Evolutionary conservation across 2,329 filamentous ascomycete species (phyloP).

Genomic region (Aspergillus felis): DNA sequence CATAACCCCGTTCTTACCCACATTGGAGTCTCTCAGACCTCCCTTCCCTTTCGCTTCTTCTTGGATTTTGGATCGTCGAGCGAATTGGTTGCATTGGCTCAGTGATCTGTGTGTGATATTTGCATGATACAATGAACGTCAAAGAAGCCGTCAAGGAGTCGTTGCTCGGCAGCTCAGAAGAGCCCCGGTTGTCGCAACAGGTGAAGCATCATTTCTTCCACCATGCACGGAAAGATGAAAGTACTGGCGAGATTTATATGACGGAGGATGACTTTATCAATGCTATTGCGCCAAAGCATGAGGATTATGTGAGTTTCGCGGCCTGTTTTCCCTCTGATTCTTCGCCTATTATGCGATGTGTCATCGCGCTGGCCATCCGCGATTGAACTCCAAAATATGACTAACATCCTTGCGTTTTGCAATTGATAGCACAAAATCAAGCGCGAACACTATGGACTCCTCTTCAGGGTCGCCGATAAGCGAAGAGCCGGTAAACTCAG

Average conservation of each 20-base stretch:
- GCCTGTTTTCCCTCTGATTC: neutral
- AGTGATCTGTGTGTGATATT: constrained; percentile 4
- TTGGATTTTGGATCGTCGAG: constrained; percentile 4
- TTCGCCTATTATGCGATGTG: constrained; percentile 8
- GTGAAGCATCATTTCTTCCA: constrained; percentile 71
- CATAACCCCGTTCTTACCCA: constrained; percentile 9
- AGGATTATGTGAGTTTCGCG: constrained; percentile 76
- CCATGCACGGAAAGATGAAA: constrained; percentile 70
- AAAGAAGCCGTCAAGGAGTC: constrained; percentile 75
- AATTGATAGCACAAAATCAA: constrained; percentile 85
- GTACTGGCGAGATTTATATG: constrained; percentile 75
- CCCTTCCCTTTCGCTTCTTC: constrained; percentile 7
- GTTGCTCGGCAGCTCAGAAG: constrained; percentile 61
- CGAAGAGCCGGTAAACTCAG: constrained; percentile 68
- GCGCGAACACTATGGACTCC: constrained; percentile 88
- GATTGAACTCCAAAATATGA: neutral
- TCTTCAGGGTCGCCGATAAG: constrained; percentile 88
- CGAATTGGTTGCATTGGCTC: constrained; percentile 7
- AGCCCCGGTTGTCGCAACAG: constrained; percentile 66
- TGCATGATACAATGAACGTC: constrained; percentile 44
- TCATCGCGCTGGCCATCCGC: constrained; percentile 6
- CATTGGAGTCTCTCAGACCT: neutral
- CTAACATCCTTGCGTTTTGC: constrained; percentile 15
- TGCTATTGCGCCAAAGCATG: constrained; percentile 77
- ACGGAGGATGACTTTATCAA: constrained; percentile 82